Evolutionary conservation across 2,329 filamentous ascomycete genomes (phyloP).

Genomic region (Stagonosporopsis chrysanthemi): DNA sequence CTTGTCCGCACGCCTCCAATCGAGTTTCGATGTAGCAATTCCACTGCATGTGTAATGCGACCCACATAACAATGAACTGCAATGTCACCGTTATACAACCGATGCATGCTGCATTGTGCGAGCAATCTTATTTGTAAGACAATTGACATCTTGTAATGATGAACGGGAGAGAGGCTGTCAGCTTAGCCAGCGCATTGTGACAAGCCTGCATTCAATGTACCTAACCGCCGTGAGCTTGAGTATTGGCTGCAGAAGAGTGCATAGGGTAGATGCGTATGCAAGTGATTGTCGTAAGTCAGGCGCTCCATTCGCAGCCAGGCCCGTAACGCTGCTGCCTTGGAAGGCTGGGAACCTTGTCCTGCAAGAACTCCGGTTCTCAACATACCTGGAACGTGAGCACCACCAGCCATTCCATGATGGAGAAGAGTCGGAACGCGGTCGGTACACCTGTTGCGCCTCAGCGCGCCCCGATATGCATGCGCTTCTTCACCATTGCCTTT

Average conservation of each 20-base stretch:
- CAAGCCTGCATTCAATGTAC: slow-evolving; percentile 31
- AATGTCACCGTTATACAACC: slow-evolving; percentile 5
- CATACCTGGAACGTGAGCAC: slow-evolving; percentile 5
- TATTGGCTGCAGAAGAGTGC: slow-evolving; percentile 30
- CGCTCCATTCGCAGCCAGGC: slow-evolving; percentile 12
- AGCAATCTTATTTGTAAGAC: neutral
- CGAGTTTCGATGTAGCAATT: neutral
- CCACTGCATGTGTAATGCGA: slow-evolving; percentile 3
- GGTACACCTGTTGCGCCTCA: slow-evolving; percentile 20
- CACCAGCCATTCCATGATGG: slow-evolving; percentile 24
- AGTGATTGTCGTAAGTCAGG: slow-evolving; percentile 22
- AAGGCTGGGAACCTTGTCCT: neutral
- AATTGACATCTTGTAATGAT: neutral
- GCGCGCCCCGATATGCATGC: slow-evolving; percentile 11
- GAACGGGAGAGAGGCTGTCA: slow-evolving; percentile 9
- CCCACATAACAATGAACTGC: neutral
- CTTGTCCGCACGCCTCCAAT: no score
- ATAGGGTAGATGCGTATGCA: slow-evolving; percentile 25
- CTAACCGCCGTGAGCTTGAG: slow-evolving; percentile 31
- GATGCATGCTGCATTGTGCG: neutral
- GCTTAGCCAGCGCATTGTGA: slow-evolving; percentile 35
- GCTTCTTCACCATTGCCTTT: slow-evolving; percentile 26
- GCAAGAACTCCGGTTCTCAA: neutral
- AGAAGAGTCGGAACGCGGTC: slow-evolving; percentile 29
- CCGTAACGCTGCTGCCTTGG: slow-evolving; percentile 17